These are phyloP conservation scores for Bullera alba DNA, from an alignment of 768 basidiomycete genomes.

Conservation along the genomic window DNA sequence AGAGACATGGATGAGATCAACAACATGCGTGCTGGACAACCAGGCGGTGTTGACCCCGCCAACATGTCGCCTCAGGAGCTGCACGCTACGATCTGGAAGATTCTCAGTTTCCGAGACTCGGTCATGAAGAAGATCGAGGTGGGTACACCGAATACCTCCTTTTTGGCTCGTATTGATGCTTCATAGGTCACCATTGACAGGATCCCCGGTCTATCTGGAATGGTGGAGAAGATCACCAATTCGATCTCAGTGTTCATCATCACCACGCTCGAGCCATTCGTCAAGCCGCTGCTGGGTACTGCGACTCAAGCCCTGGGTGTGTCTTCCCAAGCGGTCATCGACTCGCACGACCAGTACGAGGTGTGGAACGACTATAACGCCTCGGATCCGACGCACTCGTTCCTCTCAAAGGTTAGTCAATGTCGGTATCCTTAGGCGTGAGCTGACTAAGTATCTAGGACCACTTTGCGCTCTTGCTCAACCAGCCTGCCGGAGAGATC, in stretches of 20 bases:
- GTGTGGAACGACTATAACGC: conserved; percentile 78
- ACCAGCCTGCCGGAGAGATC: conserved; percentile 68
- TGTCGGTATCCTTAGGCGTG: neutral
- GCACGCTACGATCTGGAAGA: conserved; percentile 74
- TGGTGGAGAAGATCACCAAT: conserved; percentile 74
- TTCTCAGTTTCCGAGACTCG: conserved; percentile 75
- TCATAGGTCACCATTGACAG: conserved; percentile 54
- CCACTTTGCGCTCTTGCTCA: conserved; percentile 64
- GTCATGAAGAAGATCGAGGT: conserved; percentile 66
- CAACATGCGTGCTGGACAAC: conserved; percentile 52
- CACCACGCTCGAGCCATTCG: conserved; percentile 73
- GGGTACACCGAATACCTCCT: too few species aligned
- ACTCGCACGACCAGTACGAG: conserved; percentile 74
- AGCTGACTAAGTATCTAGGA: conserved; percentile 48
- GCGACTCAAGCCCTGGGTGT: conserved; percentile 59
- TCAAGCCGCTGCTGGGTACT: conserved; percentile 68
- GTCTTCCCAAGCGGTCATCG: conserved; percentile 69
- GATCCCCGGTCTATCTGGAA: conserved; percentile 64
- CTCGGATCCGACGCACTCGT: conserved; percentile 58
- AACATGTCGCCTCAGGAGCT: conserved; percentile 85
- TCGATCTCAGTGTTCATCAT: conserved; percentile 65
- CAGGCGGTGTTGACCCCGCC: conserved; percentile 64
- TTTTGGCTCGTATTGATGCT: neutral
- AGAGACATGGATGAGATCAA: conserved; percentile 70
- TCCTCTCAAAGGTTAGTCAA: conserved; percentile 59